phyloP scores from a whole-genome alignment of 345 rosid genomes.

The sweet orange (Citrus sinensis) region DVS_A1.0 CM039163.1:3606501-3607000 shows the following conservation, averaged over 20 bases:
- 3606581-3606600: conserved; percentile 30
- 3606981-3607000: conserved; percentile 32
- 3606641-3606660: background rate
- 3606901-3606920: background rate
- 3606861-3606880: conserved; percentile 30
- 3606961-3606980: conserved; percentile 37
- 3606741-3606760: conserved; percentile 21
- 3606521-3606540: conserved; percentile 22
- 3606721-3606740: too few species aligned
- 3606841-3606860: conserved; percentile 26
- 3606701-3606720: too few species aligned
- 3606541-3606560: conserved; percentile 25
- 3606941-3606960: conserved; percentile 34
- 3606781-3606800: conserved; percentile 26
- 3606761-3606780: conserved; percentile 45
- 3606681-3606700: too few species aligned
- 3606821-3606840: conserved; percentile 32
- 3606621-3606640: conserved; percentile 24
- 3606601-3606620: conserved; percentile 48
- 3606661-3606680: too few species aligned
- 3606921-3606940: background rate
- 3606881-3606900: background rate
- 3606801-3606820: conserved; percentile 29
- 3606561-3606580: conserved; percentile 18
- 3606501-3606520: conserved; percentile 4